Evolutionary conservation across 2,329 filamentous ascomycete species (phyloP).

Genomic region (Aureobasidium mangrovei): DNA sequence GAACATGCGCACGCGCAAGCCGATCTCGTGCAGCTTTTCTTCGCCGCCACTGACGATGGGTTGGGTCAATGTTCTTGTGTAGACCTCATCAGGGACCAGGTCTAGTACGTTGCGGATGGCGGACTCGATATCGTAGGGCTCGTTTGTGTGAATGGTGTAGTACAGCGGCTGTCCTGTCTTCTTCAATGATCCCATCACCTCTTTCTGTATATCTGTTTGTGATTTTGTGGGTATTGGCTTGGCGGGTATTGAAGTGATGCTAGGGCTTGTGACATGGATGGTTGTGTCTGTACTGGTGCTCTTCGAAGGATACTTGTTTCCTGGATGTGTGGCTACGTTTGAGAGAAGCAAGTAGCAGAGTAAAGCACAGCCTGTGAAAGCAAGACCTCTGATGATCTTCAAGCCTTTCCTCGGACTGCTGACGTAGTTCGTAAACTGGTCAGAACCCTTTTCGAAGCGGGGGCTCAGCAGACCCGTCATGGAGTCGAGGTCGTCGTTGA

Average conservation of each 20-base stretch:
- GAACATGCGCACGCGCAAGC: constrained; percentile 34
- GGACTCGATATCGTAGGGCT: constrained; percentile 7
- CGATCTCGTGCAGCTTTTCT: constrained; percentile 32
- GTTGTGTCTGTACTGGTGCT: neutral
- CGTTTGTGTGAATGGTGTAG: constrained; percentile 8
- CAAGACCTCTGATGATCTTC: neutral
- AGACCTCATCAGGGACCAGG: constrained; percentile 27
- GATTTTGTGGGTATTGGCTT: neutral
- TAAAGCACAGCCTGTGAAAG: neutral
- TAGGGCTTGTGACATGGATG: neutral
- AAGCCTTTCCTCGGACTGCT: neutral
- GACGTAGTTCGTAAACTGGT: neutral
- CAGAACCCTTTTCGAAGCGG: neutral
- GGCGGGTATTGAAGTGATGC: neutral
- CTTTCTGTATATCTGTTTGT: neutral
- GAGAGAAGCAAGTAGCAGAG: neutral
- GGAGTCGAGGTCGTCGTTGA: neutral
- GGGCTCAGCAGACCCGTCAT: constrained; percentile 4
- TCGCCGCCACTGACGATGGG: constrained; percentile 32
- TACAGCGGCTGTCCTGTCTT: neutral
- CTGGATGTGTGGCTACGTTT: neutral
- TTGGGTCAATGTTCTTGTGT: constrained; percentile 29
- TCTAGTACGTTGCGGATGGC: constrained; percentile 20
- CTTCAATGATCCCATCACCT: neutral
- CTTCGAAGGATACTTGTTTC: neutral